These are phyloP conservation scores for Ricinus communis DNA, from an alignment of 345 rosid genomes.

Conservation along the genomic window DNA sequence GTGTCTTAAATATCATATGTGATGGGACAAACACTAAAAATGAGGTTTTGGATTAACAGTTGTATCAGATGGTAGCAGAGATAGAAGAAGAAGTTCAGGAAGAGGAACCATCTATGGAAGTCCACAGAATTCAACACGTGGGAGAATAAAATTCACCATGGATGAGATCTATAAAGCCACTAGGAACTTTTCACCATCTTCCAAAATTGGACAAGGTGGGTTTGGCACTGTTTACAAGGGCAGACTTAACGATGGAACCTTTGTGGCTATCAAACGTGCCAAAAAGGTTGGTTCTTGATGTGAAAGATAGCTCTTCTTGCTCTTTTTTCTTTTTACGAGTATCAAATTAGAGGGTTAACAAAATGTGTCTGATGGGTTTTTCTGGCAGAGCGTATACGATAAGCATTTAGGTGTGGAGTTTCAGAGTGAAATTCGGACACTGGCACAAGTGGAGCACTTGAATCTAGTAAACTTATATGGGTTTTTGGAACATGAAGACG, in stretches of 20 bases:
- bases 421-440: conserved; percentile 68
- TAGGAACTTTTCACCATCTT: conserved; percentile 71
- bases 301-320: background rate
- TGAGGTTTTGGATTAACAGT: conserved; percentile 23
- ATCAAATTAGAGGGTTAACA: background rate
- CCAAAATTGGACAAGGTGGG: conserved; percentile 87
- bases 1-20: no score
- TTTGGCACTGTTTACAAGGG: conserved; percentile 94
- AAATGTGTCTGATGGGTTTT: conserved; percentile 3
- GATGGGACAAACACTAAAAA: no score
- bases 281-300: conserved; percentile 54
- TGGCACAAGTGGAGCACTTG: conserved; percentile 80
- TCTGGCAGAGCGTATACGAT: conserved; percentile 66
- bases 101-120: conserved; percentile 32
- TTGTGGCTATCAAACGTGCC: conserved; percentile 83
- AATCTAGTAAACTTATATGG: conserved; percentile 80
- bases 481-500: conserved; percentile 60
- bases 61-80: conserved; percentile 30
- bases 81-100: conserved; percentile 44
- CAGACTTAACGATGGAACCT: conserved; percentile 66
- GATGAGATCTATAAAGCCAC: conserved; percentile 69
- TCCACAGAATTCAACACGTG: conserved; percentile 37
- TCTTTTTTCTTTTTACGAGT: background rate
- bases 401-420: conserved; percentile 77
- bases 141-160: conserved; percentile 51